A percentile compares a stretch with the other conserved stretches of the same genome.
These are phyloP conservation scores for Podaxis sp. DNA, from an alignment of 768 basidiomycete species.

Conservation along the genomic window DNA sequence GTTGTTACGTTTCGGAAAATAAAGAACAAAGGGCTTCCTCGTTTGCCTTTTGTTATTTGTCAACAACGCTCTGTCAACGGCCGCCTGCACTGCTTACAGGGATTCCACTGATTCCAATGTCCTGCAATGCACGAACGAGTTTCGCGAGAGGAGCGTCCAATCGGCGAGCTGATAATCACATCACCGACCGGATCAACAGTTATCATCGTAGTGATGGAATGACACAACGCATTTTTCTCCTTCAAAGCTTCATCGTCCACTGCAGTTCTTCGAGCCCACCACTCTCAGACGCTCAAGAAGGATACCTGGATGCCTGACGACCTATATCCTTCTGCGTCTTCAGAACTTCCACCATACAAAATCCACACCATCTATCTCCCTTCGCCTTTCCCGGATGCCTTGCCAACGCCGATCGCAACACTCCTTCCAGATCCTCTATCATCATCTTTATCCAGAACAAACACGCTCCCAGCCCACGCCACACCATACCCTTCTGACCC, in stretches of 20 bases:
- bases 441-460: not conserved
- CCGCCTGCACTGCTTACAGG: no score
- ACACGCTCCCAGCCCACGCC: not conserved
- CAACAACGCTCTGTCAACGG: no score
- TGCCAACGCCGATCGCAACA: slow-evolving; percentile 10
- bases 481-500: slow-evolving; percentile 13
- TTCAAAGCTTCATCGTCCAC: no score
- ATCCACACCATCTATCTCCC: slow-evolving; percentile 10
- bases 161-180: not conserved
- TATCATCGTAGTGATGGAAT: not conserved
- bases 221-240: no score
- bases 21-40: no score
- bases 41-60: no score
- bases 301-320: not conserved
- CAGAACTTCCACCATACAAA: not conserved
- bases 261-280: not conserved
- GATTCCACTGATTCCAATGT: no score
- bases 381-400: not conserved
- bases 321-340: not conserved
- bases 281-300: not conserved
- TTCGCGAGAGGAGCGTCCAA: not conserved
- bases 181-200: not conserved
- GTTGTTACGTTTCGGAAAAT: not conserved
- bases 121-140: not conserved
- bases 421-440: not conserved